A percentile compares a stretch with the other conserved stretches of the same genome.
Conservation (phyloP, 306 rosid species). For the Luffa aegyptiaca region DNA sequence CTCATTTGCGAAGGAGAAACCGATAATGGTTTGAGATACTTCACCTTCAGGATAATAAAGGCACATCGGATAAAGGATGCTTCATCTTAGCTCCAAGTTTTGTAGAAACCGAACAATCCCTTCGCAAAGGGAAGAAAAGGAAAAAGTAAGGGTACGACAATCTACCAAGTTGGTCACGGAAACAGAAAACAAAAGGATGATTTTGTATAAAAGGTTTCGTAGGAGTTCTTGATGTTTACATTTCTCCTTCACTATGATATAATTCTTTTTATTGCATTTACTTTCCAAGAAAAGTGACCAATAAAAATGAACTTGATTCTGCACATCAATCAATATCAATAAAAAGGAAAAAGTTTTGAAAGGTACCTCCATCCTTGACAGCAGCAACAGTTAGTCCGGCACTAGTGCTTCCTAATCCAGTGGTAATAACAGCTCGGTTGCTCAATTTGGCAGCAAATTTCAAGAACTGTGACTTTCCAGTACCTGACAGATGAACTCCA, state of each 20-base stretch:
- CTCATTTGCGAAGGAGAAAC: not conserved
- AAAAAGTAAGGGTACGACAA: not conserved
- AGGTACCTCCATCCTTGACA: slow-evolving; percentile 85
- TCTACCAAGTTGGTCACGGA: not conserved
- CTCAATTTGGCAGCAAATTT: slow-evolving; percentile 90
- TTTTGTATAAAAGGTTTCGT: not conserved
- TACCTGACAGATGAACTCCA: slow-evolving; percentile 35
- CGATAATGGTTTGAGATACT: not conserved
- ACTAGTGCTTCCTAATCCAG: slow-evolving; percentile 97
- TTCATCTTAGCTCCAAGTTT: not conserved
- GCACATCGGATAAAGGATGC: not conserved
- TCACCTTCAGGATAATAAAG: not conserved
- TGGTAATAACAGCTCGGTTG: slow-evolving; percentile 89
- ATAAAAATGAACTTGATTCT: not conserved
- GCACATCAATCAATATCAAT: not conserved
- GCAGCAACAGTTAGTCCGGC: slow-evolving; percentile 96
- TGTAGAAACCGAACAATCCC: not conserved
- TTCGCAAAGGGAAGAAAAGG: not conserved
- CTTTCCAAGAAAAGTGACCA: not conserved
- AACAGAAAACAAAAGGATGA: not conserved
- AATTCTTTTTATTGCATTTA: not conserved
- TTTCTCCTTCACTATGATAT: not conserved
- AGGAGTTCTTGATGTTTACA: not conserved
- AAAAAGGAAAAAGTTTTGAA: not conserved
- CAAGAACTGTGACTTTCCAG: slow-evolving; percentile 93